Base-by-base conservation (phyloP, 371 early-diverging fungal genomes). In the Synchytrium microbalum region DNA sequence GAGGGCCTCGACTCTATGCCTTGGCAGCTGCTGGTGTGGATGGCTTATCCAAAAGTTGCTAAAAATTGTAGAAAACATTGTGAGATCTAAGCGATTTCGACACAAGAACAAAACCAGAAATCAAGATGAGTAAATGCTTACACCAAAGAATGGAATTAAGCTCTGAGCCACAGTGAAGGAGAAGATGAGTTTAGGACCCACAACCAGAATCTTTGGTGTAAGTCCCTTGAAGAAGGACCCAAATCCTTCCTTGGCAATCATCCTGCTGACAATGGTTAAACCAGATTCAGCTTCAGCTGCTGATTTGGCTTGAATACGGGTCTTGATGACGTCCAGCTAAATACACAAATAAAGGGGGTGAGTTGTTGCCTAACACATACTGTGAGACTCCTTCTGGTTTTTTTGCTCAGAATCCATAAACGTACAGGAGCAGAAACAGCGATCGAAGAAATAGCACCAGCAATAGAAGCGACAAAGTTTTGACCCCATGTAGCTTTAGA, bases 131-230 rank as follows among this genome's bases (percentile, higher is more conserved):
- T n/a, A 19, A 38, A 19, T 38, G 19, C 46, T 38, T 38, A 38
- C 46, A 38, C 64, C 59, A 58, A 92, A 88, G 61, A 88, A 58
- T 63, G 95, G 96, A 70, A 94, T 95, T 67, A 95, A 78, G 72
- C 87, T 89, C 76, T 95, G 94, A 32, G 96, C 98, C 67, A 97
- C 80, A 27, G 98, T 96, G 84, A 96, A 97, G 64, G 88, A 88
- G 82, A 96, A 97, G 64, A 97, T 88, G 58, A 97, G 85, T 86
- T 97, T 97, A 72, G 98, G 98, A 13, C 98, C 98, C 61, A 97
- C 86, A 28, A 82, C 77, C 19, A 75, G 72, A 68, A 92, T 88
- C 87, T 97, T 97, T 60, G 98, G 98, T 24, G 92, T 91, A 64
- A 97, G 77, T 1, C 98, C 79, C 88, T 97, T 97, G 86, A 97